Evolutionary conservation across 176 grass and related monocot species (phyloP).

Genomic region (Alopecurus myosuroides): DNA sequence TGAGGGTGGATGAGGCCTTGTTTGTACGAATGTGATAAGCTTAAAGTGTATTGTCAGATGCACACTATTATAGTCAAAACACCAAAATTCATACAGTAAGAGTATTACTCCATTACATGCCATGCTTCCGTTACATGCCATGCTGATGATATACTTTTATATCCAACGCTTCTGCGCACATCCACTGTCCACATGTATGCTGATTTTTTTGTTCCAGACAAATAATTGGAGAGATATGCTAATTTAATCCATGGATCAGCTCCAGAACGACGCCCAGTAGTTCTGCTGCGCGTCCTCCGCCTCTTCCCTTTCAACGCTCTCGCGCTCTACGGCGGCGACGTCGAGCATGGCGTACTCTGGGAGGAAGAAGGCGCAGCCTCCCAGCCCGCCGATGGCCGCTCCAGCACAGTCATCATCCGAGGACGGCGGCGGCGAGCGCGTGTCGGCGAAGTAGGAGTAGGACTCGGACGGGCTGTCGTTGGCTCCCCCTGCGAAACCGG

Average conservation of each 20-base stretch:
- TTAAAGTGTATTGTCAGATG: too few relatives aligned
- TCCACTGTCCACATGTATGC: neutral
- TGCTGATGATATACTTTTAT: too few relatives aligned
- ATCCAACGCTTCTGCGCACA: too few relatives aligned
- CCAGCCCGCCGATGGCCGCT: neutral
- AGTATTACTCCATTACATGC: too few relatives aligned
- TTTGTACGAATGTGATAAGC: too few relatives aligned
- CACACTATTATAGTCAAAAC: too few relatives aligned
- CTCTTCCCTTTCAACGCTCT: neutral
- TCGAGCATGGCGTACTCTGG: constrained; percentile 13
- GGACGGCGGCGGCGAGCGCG: constrained; percentile 32
- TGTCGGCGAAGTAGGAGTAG: constrained; percentile 38
- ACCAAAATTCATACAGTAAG: too few relatives aligned
- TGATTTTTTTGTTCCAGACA: neutral
- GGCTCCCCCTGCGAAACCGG: constrained; percentile 9
- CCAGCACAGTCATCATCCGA: constrained; percentile 49
- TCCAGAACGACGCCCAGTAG: constrained; percentile 37
- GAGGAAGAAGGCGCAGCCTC: constrained; percentile 35
- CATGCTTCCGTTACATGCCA: too few relatives aligned
- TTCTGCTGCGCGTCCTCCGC: neutral
- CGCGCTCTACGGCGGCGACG: neutral
- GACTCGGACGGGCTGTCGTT: constrained; percentile 51
- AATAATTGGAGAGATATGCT: neutral
- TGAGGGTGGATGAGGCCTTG: too few relatives aligned
- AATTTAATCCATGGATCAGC: constrained; percentile 2